Evolutionary conservation across 345 rosid genomes (phyloP).

Genomic region (Sisymbrium altissimum): DNA sequence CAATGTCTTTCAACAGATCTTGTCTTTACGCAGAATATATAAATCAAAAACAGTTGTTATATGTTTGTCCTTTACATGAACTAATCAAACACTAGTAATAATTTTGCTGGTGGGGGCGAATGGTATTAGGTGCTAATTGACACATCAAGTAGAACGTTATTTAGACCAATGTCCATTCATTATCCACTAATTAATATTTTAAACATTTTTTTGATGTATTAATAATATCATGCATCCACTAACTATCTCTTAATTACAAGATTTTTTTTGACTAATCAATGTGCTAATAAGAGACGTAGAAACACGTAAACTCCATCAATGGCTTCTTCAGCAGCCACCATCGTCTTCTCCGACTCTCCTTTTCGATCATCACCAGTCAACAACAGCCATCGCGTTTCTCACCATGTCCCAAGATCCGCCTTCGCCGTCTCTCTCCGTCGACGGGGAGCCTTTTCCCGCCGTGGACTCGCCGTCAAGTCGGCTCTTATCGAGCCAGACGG

Average conservation of each 20-base stretch:
- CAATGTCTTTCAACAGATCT: background rate
- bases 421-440: constrained; percentile 12
- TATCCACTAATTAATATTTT: constrained; percentile 21
- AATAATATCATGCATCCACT: background rate
- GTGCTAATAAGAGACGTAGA: background rate
- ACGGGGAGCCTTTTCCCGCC: background rate
- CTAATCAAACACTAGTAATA: background rate
- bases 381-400: constrained; percentile 28
- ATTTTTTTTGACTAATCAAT: constrained; percentile 4
- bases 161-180: constrained; percentile 18
- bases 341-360: constrained; percentile 31
- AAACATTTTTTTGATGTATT: background rate
- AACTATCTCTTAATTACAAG: constrained; percentile 25
- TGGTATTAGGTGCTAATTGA: constrained; percentile 33
- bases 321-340: constrained; percentile 54
- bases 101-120: background rate
- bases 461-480: constrained; percentile 32
- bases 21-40: background rate
- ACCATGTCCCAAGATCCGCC: constrained; percentile 13
- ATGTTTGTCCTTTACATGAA: background rate
- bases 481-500: constrained; percentile 86
- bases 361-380: constrained; percentile 25
- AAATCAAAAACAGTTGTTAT: background rate
- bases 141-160: constrained; percentile 13
- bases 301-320: constrained; percentile 24